Evolutionary conservation across 352 stramenopile genomes (phyloP).

Genomic region (Globisporangium sylvaticum): DNA sequence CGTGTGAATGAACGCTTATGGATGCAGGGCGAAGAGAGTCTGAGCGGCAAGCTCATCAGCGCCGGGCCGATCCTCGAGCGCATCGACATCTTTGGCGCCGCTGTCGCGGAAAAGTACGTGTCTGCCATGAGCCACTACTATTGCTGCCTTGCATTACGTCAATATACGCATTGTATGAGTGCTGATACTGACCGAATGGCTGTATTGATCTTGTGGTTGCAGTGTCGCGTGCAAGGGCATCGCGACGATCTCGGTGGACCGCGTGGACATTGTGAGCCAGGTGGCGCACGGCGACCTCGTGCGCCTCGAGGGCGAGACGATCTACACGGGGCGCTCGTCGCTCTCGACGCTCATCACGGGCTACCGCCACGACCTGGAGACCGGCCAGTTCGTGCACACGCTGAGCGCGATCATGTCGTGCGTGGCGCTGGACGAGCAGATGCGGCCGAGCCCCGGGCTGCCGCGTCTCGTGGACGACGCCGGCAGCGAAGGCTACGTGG

Average conservation of each 20-base stretch:
- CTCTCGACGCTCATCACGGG: conserved; percentile 59
- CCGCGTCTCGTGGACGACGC: conserved; percentile 38
- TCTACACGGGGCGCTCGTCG: conserved; percentile 56
- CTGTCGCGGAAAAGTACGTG: conserved; percentile 57
- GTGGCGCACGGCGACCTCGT: conserved; percentile 63
- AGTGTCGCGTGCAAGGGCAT: conserved; percentile 55
- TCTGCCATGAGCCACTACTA: too few species aligned
- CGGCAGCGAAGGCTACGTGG: conserved; percentile 37
- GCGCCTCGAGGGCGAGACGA: conserved; percentile 57
- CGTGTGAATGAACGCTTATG: not conserved
- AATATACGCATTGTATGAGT: not conserved
- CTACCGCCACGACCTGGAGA: conserved; percentile 64
- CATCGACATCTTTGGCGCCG: conserved; percentile 60
- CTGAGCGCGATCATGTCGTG: conserved; percentile 71
- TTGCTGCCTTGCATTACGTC: not conserved
- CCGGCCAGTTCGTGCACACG: conserved; percentile 62
- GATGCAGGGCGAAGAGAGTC: conserved; percentile 41
- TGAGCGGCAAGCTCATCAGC: conserved; percentile 48
- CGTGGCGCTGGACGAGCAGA: conserved; percentile 63
- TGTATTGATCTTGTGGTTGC: conserved; percentile 1
- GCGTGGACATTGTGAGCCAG: conserved; percentile 61
- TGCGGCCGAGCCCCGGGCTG: conserved; percentile 47
- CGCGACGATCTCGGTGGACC: conserved; percentile 64
- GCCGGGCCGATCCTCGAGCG: conserved; percentile 44
- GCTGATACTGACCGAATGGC: not conserved